These are phyloP conservation scores for Larix kaempferi DNA, from an alignment of 75 land plant species.

Conservation along the genomic window DNA sequence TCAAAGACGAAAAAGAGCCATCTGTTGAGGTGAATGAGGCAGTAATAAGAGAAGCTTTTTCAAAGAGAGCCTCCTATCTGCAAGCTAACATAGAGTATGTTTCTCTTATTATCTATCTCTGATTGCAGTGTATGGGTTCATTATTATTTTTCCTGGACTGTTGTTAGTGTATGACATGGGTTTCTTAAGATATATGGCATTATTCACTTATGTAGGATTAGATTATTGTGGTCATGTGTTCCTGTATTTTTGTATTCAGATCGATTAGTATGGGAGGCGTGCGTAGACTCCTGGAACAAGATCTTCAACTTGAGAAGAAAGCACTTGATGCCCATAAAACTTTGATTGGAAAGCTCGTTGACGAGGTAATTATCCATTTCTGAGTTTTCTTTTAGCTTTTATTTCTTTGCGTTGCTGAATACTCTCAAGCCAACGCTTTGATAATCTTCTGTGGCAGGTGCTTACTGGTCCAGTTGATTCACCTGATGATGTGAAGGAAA, in stretches of 20 bases:
- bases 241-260: constrained; percentile 29
- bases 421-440: neutral
- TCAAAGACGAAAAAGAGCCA: constrained; percentile 15
- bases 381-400: neutral
- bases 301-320: constrained; percentile 53
- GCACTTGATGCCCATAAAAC: constrained; percentile 65
- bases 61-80: constrained; percentile 47
- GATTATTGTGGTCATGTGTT: neutral
- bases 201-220: neutral
- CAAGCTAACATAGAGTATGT: constrained; percentile 45
- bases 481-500: constrained; percentile 13
- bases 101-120: neutral
- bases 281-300: constrained; percentile 78
- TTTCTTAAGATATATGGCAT: neutral
- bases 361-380: constrained; percentile 41
- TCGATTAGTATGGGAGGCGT: constrained; percentile 47
- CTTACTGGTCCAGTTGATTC: constrained; percentile 12
- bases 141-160: neutral
- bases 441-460: constrained; percentile 20
- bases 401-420: neutral
- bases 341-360: constrained; percentile 47
- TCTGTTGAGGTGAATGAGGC: constrained; percentile 30
- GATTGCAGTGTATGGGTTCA: neutral
- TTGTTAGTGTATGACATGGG: too few relatives aligned
- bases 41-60: constrained; percentile 44